phyloP scores from a whole-genome alignment of 306 rosid genomes.

The Prunus davidiana region DNA sequence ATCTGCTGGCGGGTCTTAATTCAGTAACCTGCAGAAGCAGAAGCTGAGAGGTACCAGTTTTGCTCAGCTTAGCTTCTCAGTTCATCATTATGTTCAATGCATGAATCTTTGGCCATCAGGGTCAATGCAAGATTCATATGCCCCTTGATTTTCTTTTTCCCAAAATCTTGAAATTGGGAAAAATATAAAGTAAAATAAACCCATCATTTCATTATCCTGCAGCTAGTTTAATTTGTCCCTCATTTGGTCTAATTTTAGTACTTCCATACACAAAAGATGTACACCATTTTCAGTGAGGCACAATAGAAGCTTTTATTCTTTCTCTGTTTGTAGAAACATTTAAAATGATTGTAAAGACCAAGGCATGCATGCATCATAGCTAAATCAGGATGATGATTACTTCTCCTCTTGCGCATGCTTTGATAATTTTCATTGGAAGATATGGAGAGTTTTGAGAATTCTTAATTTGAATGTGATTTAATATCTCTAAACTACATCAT shows the following conservation, averaged over 20 bases:
- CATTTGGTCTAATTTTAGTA: not conserved
- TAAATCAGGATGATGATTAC: conserved; percentile 42
- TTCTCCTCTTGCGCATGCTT: conserved; percentile 54
- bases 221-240: not conserved
- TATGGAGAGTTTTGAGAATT: not conserved
- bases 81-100: not conserved
- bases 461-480: not conserved
- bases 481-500: conserved; percentile 13
- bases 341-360: conserved; percentile 42
- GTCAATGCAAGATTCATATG: not conserved
- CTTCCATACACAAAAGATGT: not conserved
- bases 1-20: not conserved
- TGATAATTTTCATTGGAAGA: conserved; percentile 11
- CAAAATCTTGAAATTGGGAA: too few relatives aligned
- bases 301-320: conserved; percentile 6
- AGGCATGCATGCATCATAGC: conserved; percentile 34
- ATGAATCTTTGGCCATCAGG: not conserved
- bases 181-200: not conserved
- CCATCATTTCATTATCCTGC: not conserved
- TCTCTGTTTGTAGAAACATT: conserved; percentile 22
- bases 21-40: not conserved
- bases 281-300: not conserved
- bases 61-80: not conserved
- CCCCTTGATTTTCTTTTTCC: not conserved
- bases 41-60: not conserved